Base-by-base conservation (phyloP, 2,329 filamentous ascomycete genomes). In the Conoideocrella luteorostrata region DNA sequence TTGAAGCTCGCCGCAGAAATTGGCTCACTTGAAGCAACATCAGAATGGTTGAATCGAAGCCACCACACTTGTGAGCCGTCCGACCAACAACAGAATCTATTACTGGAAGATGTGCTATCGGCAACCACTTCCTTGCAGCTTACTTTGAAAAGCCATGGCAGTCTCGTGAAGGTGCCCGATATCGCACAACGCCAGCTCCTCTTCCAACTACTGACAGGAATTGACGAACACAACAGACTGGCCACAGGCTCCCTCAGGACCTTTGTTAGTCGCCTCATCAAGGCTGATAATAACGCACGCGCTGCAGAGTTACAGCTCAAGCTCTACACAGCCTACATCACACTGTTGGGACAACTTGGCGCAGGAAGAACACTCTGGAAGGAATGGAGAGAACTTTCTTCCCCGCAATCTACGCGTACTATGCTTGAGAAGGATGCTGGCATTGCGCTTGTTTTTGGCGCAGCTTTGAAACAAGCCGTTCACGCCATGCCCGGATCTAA, bases 1-100 rank as follows among this genome's bases (percentile, higher is more conserved):
- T 46, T 67, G 39, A 49, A 45, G 39, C 46, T 62, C 29, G 63
- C 65, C 18, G 59, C 60, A 22, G 45, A 54, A 23, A 46, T 56
- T 15, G 54, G 51, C 35, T 49, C 52, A 13, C 44, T 55, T 22
- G 45, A 51, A 17, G 55, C 52, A 20, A 49, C 50, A 15, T 48
- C 50, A 23, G 47, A 50, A 36, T 63, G 60, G 50, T 39, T 63
- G 5, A 30, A 46, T 11, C 52, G 50, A 17, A 55, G 55, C 7
- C 51, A 52, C 34, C 34, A 47, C n/a, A 12, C 44, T 28, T 35
- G 42, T 2, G 33, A 49, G 17, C 57, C 53, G 52, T 33, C 38
- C 4, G 11, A 12, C 15, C 3, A 28, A 4, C 38, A 26, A 24
- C 9, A 3, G 44, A 7, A 22, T 40, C n/a, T 40, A 52, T 29